Percentiles rank a stretch among this genome's conserved stretches.
These are phyloP conservation scores for Hemileccinum impolitum DNA, from an alignment of 768 basidiomycete genomes.

Conservation along the genomic window DNA sequence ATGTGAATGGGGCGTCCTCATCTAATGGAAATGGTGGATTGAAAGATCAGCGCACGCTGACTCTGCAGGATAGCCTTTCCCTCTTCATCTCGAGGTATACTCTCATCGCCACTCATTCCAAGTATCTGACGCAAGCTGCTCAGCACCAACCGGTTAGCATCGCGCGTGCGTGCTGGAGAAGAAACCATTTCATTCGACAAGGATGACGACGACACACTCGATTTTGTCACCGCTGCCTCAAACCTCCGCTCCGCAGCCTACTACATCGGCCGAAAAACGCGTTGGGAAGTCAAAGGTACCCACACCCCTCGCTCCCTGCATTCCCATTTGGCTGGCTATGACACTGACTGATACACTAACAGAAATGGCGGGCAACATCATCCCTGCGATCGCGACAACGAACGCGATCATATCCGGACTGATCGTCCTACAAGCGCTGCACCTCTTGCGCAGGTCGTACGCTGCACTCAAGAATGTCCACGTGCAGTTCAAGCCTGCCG, in stretches of 20 bases:
- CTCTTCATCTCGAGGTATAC: constrained; percentile 85
- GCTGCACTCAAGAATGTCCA: constrained; percentile 69
- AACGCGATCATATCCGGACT: constrained; percentile 96
- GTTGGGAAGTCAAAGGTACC: constrained; percentile 95
- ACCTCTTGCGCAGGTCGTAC: constrained; percentile 69
- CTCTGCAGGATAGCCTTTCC: constrained; percentile 74
- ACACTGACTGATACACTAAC: neutral
- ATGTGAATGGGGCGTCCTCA: constrained; percentile 15
- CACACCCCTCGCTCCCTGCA: neutral
- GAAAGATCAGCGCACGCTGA: constrained; percentile 79
- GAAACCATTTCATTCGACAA: constrained; percentile 89
- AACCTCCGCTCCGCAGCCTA: constrained; percentile 92
- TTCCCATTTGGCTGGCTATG: neutral
- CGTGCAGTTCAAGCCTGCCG: constrained; percentile 69
- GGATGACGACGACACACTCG: constrained; percentile 94
- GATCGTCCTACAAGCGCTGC: constrained; percentile 89
- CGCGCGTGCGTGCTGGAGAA: constrained; percentile 62
- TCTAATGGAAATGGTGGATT: constrained; percentile 37
- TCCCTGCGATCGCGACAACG: constrained; percentile 98
- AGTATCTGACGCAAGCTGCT: constrained; percentile 6
- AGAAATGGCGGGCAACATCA: constrained; percentile 99
- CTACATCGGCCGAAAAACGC: constrained; percentile 81
- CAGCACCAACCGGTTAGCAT: constrained; percentile 79
- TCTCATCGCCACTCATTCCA: neutral
- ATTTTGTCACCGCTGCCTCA: constrained; percentile 93